phyloP scores from a whole-genome alignment of 2,329 filamentous ascomycete genomes.

The Fusarium subglutinans region DNA sequence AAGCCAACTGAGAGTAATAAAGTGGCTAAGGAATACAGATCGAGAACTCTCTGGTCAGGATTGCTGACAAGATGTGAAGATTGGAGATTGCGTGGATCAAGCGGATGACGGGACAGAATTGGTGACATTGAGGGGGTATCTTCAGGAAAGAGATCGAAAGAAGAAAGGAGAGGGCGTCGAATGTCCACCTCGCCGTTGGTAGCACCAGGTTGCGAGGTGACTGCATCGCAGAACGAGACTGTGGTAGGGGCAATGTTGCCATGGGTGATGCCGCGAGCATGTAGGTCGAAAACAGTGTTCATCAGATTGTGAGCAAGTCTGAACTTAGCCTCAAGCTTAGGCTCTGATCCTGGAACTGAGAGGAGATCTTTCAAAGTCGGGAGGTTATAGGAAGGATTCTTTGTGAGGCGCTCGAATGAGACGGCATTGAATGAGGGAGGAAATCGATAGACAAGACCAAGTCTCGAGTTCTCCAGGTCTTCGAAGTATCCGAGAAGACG shows the following conservation, averaged over 20 bases:
- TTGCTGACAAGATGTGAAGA: slow-evolving; percentile 59
- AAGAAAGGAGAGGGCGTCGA: slow-evolving; percentile 74
- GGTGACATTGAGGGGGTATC: slow-evolving; percentile 26
- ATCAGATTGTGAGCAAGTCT: slow-evolving; percentile 77
- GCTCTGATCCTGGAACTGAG: slow-evolving; percentile 63
- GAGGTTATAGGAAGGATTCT: slow-evolving; percentile 60
- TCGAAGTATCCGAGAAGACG: slow-evolving; percentile 77
- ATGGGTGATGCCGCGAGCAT: slow-evolving; percentile 74
- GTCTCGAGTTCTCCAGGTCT: slow-evolving; percentile 73
- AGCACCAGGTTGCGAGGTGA: slow-evolving; percentile 52
- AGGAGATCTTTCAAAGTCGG: slow-evolving; percentile 66
- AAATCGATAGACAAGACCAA: slow-evolving; percentile 80
- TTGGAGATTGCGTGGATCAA: slow-evolving; percentile 64
- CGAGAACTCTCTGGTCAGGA: slow-evolving; percentile 67
- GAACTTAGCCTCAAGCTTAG: slow-evolving; percentile 79
- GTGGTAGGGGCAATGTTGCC: slow-evolving; percentile 75
- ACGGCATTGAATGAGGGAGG: slow-evolving; percentile 71
- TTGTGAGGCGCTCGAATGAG: slow-evolving; percentile 61
- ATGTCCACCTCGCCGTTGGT: slow-evolving; percentile 66
- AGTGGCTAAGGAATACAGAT: slow-evolving; percentile 79
- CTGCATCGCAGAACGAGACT: slow-evolving; percentile 69
- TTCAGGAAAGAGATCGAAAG: slow-evolving; percentile 74
- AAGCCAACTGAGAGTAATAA: slow-evolving; percentile 78
- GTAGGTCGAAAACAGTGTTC: slow-evolving; percentile 78
- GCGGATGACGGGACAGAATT: slow-evolving; percentile 66